phyloP scores from a whole-genome alignment of 257 asterid species.

The Solanum habrochaites region DNA sequence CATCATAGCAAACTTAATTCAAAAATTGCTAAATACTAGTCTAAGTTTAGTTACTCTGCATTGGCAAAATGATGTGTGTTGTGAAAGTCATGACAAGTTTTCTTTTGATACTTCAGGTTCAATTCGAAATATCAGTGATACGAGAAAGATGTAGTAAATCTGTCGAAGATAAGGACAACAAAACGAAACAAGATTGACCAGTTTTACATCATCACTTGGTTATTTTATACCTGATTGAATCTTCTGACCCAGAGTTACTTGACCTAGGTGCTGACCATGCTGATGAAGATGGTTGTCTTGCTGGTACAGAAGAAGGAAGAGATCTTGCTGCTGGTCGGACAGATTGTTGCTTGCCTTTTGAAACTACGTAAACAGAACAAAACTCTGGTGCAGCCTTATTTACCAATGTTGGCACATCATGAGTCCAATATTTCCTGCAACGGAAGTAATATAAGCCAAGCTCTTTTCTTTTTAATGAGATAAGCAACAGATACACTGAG shows the following conservation, averaged over 20 bases:
- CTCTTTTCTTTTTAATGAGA: neutral
- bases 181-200: neutral
- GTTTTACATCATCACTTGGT: neutral
- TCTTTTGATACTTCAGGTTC: neutral
- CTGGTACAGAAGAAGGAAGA: neutral
- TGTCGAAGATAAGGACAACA: neutral
- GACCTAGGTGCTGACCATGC: neutral
- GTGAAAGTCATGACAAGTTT: neutral
- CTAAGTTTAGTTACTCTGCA: neutral
- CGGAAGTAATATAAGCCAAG: conserved; percentile 7
- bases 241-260: conserved; percentile 18
- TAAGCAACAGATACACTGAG: neutral
- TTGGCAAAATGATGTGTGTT: neutral
- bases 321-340: conserved; percentile 42
- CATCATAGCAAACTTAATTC: neutral
- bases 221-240: conserved; percentile 22
- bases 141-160: neutral
- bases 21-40: neutral
- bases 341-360: conserved; percentile 48
- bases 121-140: neutral
- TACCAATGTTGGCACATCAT: conserved; percentile 49
- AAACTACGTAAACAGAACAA: conserved; percentile 57
- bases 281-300: conserved; percentile 5
- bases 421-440: conserved; percentile 44
- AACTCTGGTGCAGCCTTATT: conserved; percentile 69